These are phyloP conservation scores for Neofusicoccum kwambonambiense DNA, from an alignment of 2,329 filamentous ascomycete genomes.

Conservation along the genomic window DNA sequence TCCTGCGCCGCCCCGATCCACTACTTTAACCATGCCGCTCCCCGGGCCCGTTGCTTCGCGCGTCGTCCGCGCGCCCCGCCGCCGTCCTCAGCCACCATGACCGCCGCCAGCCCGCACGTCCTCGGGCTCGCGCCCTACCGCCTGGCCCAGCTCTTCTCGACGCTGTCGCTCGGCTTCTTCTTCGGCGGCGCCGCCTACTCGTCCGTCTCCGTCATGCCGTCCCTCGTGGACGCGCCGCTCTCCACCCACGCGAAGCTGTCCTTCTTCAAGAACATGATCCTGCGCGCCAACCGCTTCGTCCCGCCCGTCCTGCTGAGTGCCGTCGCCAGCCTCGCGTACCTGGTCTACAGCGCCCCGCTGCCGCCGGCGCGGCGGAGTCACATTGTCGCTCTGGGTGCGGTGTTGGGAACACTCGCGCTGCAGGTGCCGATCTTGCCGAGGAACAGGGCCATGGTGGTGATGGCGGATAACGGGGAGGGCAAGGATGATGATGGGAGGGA, in stretches of 20 bases:
- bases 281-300: slow-evolving; percentile 8
- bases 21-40: neutral
- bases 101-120: neutral
- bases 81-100: neutral
- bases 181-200: neutral
- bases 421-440: slow-evolving; percentile 7
- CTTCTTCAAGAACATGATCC: slow-evolving; percentile 3
- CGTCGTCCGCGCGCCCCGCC: neutral
- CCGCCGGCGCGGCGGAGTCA: neutral
- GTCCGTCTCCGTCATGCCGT: neutral
- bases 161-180: neutral
- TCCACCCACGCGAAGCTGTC: slow-evolving; percentile 10
- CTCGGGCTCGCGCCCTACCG: neutral
- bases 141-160: neutral
- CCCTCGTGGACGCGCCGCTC: slow-evolving; percentile 4
- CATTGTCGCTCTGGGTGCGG: neutral
- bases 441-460: neutral
- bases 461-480: neutral
- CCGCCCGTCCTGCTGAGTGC: neutral
- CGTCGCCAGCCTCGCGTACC: slow-evolving; percentile 1
- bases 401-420: neutral
- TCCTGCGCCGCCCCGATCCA: neutral
- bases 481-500: slow-evolving; percentile 1
- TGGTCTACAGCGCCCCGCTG: neutral
- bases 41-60: neutral